A percentile compares a stretch with the other conserved stretches of the same genome.
phyloP scores from a whole-genome alignment of 768 basidiomycete species.

The Rhodotorula diobovata region DNA sequence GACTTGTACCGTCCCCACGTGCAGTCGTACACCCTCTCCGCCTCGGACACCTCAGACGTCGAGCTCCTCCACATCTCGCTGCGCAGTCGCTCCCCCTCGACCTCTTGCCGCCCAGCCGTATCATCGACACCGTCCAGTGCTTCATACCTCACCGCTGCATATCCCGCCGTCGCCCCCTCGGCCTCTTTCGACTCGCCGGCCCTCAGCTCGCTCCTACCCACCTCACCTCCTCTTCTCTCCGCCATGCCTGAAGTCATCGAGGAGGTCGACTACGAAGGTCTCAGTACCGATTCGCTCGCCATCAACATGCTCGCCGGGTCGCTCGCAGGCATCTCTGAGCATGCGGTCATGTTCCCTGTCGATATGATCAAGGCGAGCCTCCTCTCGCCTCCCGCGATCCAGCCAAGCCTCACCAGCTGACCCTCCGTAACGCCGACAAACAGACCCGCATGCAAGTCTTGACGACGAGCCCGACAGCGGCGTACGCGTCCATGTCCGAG shows the following conservation, averaged over 20 bases:
- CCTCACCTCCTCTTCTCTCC: not conserved
- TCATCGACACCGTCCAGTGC: not conserved
- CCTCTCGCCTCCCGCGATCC: not conserved
- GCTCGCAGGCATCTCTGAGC: conserved; percentile 95
- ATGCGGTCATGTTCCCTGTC: conserved; percentile 96
- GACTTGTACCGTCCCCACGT: no score
- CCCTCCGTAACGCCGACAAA: not conserved
- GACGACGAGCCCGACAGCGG: conserved; percentile 72
- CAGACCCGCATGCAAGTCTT: conserved; percentile 99
- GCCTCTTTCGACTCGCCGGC: not conserved
- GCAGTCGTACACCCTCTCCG: no score
- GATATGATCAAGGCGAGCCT: conserved; percentile 89
- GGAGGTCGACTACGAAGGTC: conserved; percentile 53
- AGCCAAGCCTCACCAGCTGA: not conserved
- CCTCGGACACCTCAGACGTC: no score
- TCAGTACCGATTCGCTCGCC: conserved; percentile 70
- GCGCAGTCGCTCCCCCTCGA: no score
- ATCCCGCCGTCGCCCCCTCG: not conserved
- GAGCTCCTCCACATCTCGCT: no score
- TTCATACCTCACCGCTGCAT: not conserved
- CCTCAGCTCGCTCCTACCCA: not conserved
- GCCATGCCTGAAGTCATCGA: conserved; percentile 27
- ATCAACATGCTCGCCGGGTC: conserved; percentile 98
- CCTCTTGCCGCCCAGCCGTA: no score
- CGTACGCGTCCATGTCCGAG: conserved; percentile 84